These are phyloP conservation scores for Pythium utonaiense DNA, from an alignment of 352 stramenopile genomes.

Conservation along the genomic window DNA sequence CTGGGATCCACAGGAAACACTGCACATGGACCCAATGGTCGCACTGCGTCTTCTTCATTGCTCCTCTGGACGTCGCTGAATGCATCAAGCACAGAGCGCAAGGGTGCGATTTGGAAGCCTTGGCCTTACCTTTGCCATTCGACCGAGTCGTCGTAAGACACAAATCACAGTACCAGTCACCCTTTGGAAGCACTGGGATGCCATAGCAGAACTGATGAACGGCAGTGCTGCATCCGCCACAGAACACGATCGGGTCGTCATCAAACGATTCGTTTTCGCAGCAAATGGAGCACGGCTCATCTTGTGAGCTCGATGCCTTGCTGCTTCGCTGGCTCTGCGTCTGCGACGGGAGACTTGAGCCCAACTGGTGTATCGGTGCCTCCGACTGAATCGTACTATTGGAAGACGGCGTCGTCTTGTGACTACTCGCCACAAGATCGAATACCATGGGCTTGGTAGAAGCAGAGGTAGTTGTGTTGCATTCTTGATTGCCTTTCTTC, in stretches of 20 bases:
- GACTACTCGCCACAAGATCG: neutral
- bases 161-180: constrained; percentile 84
- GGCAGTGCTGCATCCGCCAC: constrained; percentile 81
- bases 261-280: constrained; percentile 76
- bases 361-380: neutral
- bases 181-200: constrained; percentile 53
- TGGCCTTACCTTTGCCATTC: too few species aligned
- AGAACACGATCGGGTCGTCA: constrained; percentile 90
- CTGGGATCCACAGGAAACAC: constrained; percentile 85
- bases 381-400: neutral
- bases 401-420: neutral
- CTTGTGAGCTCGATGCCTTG: constrained; percentile 3
- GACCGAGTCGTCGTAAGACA: constrained; percentile 26
- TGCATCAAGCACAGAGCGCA: constrained; percentile 74
- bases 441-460: neutral
- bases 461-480: neutral
- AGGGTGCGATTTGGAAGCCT: constrained; percentile 3
- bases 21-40: constrained; percentile 79
- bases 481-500: neutral
- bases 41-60: constrained; percentile 60
- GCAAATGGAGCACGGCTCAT: constrained; percentile 69
- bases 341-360: neutral
- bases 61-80: constrained; percentile 4
- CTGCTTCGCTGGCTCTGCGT: constrained; percentile 2
- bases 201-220: constrained; percentile 91